Percentiles rank a stretch among this genome's conserved stretches.
Evolutionary conservation across 495 filamentous ascomycete species (phyloP).

Genomic region (Penicillium taxi): DNA sequence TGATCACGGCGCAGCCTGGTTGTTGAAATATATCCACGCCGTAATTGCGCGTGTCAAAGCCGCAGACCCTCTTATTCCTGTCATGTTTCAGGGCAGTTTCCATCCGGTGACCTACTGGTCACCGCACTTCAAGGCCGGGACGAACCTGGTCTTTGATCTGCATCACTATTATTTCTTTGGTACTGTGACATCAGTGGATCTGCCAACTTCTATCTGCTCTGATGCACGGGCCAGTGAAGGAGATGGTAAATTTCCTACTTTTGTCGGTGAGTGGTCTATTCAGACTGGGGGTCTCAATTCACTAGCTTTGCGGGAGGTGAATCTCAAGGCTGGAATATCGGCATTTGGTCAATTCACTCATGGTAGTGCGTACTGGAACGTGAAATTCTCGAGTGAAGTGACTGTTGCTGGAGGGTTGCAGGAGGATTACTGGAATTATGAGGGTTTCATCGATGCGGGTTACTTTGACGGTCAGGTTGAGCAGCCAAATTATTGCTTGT

Average conservation of each 20-base stretch:
- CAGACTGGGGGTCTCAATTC: conserved; percentile 15
- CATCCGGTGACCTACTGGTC: conserved; percentile 21
- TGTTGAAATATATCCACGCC: conserved; percentile 20
- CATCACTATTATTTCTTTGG: conserved; percentile 25
- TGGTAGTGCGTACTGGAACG: conserved; percentile 23
- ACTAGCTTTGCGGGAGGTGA: conserved; percentile 17
- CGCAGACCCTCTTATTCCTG: conserved; percentile 16
- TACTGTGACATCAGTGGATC: conserved; percentile 19
- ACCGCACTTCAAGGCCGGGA: conserved; percentile 8
- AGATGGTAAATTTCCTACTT: conserved; percentile 25
- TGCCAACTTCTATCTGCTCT: conserved; percentile 13
- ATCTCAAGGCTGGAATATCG: conserved; percentile 17
- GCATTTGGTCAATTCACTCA: conserved; percentile 14
- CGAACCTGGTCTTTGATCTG: conserved; percentile 25
- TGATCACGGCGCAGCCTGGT: conserved; percentile 18
- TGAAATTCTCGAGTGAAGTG: conserved; percentile 19
- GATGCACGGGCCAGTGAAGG: conserved; percentile 15
- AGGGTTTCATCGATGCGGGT: background rate
- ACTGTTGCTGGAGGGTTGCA: conserved; percentile 15
- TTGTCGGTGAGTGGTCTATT: conserved; percentile 27
- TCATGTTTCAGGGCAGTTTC: conserved; percentile 27
- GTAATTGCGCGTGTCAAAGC: conserved; percentile 15
- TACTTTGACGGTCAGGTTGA: conserved; percentile 2
- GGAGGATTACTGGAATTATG: conserved; percentile 23
- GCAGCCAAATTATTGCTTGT: conserved; percentile 2